Conservation (phyloP, 108 stramenopile genomes). For the Pseudonitzschia delicatissima region DNA sequence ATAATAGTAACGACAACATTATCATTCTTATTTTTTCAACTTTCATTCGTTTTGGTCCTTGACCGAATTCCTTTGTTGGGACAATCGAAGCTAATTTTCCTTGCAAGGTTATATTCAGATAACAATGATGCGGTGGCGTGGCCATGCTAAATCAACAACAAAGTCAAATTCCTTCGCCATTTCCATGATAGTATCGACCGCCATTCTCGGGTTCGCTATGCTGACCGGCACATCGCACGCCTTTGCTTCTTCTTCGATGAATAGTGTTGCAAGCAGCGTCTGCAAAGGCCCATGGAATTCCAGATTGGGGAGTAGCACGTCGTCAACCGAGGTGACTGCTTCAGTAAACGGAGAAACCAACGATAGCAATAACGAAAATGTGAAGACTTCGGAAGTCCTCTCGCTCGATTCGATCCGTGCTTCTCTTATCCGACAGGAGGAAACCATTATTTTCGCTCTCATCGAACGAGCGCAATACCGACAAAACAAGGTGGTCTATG, state of each 20-base stretch:
- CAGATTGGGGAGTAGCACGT: neutral
- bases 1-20: no score
- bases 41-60: no score
- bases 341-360: neutral
- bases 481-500: conserved; percentile 85
- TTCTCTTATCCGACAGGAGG: conserved; percentile 92
- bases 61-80: no score
- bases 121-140: conserved; percentile 9
- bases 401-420: conserved; percentile 84
- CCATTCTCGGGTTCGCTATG: neutral
- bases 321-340: conserved; percentile 4
- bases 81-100: no score
- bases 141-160: conserved; percentile 1
- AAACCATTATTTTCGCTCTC: conserved; percentile 98
- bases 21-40: no score
- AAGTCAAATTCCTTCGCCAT: neutral
- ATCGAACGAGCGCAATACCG: conserved; percentile 97
- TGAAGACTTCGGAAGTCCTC: conserved; percentile 79
- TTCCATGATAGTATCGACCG: neutral
- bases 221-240: neutral
- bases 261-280: neutral
- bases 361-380: conserved; percentile 15
- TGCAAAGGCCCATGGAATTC: conserved; percentile 1
- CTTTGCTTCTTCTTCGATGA: conserved; percentile 5
- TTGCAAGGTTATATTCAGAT: neutral